Evolutionary conservation across 164 flowering plant genomes (phyloP).

Genomic region (Saururus chinensis): DNA sequence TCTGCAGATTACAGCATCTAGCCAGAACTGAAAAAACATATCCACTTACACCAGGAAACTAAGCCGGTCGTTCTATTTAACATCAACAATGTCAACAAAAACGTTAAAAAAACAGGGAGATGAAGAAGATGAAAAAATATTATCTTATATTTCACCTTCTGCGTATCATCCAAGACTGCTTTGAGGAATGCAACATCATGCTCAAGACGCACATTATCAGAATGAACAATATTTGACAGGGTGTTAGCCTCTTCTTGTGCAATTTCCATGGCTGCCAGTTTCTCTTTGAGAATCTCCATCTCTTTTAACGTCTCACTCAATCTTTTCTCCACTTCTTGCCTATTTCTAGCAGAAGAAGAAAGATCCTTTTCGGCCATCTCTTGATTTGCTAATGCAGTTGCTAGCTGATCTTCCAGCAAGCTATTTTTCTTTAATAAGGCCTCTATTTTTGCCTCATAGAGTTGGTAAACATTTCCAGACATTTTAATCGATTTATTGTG

Average conservation of each 20-base stretch:
- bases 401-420: conserved; percentile 68
- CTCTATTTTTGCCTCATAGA: conserved; percentile 59
- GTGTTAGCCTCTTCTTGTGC: conserved; percentile 91
- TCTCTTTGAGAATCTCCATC: conserved; percentile 77
- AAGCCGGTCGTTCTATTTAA: neutral
- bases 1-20: no score
- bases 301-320: conserved; percentile 55
- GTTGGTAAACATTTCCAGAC: conserved; percentile 39
- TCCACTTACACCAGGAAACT: neutral
- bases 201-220: conserved; percentile 95
- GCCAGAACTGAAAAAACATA: no score
- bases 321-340: conserved; percentile 74
- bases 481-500: conserved; percentile 23
- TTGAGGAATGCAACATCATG: conserved; percentile 96
- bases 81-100: neutral
- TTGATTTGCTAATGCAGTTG: conserved; percentile 50
- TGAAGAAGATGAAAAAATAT: neutral
- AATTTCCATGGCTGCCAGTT: conserved; percentile 53
- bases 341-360: conserved; percentile 49
- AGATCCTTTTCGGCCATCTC: conserved; percentile 68
- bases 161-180: conserved; percentile 93
- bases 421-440: conserved; percentile 54
- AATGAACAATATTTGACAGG: conserved; percentile 85
- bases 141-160: conserved; percentile 51
- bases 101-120: no score